Evolutionary conservation across 768 basidiomycete genomes (phyloP), one percentile per base, ranked within the genome.

Genomic region (Lentinula detonsa): DNA sequence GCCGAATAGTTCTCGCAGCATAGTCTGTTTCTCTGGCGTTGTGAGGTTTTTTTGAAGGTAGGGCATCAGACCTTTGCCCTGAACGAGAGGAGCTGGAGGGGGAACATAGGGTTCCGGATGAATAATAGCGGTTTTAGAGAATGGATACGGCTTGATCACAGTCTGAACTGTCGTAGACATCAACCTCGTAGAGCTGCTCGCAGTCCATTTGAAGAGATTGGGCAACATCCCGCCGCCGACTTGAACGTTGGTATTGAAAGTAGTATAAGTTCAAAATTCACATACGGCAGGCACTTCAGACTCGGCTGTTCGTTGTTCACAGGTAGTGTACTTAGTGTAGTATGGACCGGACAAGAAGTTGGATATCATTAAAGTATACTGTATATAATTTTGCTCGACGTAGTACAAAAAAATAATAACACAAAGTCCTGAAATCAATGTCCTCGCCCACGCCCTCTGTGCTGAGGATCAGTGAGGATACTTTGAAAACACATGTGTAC

Each of bases 41-140:
- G 82, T 85, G 6, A 89, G 80, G 10, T 81, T 83, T 70, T 85
- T 81, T 57, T 79, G 79, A 61, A 95, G 77, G 72, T 90, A 82
- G 35, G 82, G 75, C 88, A 94, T 91, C 57, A 94, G 79, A 45
- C 90, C 90, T 74, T 86, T 89, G 71, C 92, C 92, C 62, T 80
- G 78, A 6, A 45, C 16, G 31, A 58, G 28, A 37, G 79, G 71
- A 45, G 74, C 75, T 11, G 79, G 70, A 13, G 82, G 76, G 28
- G 76, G 67, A 42, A 75, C 67, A 51, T 76, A 68, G 8, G 83
- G 77, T 31, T 77, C 70, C 0, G 82, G 74, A 18, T 78, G 80
- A 34, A 84, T 74, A 37, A 88, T 76, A 35, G 84, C 90, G 10
- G 78, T 79, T 68, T 83, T 87, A 33, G 91, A 90, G 75, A 90